These are phyloP conservation scores for Cordyceps militaris DNA, from an alignment of 2,329 filamentous ascomycete species.

Conservation along the genomic window DNA sequence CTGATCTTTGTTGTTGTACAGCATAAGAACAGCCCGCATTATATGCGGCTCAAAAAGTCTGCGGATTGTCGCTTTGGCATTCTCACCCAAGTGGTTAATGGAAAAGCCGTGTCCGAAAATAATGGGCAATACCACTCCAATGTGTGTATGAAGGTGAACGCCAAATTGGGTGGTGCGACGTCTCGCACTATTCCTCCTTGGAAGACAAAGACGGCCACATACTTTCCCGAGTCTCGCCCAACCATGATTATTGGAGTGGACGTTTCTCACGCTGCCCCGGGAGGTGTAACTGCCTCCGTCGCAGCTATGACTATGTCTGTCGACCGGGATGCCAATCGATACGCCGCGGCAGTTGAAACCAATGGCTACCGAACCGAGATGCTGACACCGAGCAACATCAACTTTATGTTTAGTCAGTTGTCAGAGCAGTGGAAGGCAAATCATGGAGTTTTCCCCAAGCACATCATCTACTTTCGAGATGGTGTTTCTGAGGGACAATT, in stretches of 20 bases:
- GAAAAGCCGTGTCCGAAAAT: slow-evolving; percentile 59
- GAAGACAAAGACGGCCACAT: slow-evolving; percentile 22
- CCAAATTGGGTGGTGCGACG: slow-evolving; percentile 84
- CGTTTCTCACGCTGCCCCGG: slow-evolving; percentile 76
- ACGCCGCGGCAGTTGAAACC: slow-evolving; percentile 70
- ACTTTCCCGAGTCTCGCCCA: slow-evolving; percentile 35
- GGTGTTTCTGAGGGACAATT: slow-evolving; percentile 88
- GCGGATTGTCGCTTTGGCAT: slow-evolving; percentile 81
- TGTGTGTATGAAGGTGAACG: slow-evolving; percentile 93
- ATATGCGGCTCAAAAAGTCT: slow-evolving; percentile 83
- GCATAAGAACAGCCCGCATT: slow-evolving; percentile 63
- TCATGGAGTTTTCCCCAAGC: slow-evolving; percentile 47
- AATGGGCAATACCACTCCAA: slow-evolving; percentile 86
- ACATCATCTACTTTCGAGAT: slow-evolving; percentile 88
- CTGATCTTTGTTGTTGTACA: slow-evolving; percentile 74
- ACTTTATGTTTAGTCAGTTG: slow-evolving; percentile 58
- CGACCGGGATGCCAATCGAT: slow-evolving; percentile 65
- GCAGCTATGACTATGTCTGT: slow-evolving; percentile 81
- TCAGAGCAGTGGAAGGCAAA: slow-evolving; percentile 57
- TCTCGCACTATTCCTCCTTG: slow-evolving; percentile 35
- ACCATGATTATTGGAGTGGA: slow-evolving; percentile 89
- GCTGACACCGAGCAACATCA: slow-evolving; percentile 59
- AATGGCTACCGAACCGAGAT: slow-evolving; percentile 81
- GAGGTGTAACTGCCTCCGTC: slow-evolving; percentile 62
- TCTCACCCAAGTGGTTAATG: slow-evolving; percentile 74